A percentile compares a stretch with the other conserved stretches of the same genome.
These are phyloP conservation scores for Cydonia oblonga DNA, from an alignment of 331 rosid genomes.

Conservation along the genomic window DNA sequence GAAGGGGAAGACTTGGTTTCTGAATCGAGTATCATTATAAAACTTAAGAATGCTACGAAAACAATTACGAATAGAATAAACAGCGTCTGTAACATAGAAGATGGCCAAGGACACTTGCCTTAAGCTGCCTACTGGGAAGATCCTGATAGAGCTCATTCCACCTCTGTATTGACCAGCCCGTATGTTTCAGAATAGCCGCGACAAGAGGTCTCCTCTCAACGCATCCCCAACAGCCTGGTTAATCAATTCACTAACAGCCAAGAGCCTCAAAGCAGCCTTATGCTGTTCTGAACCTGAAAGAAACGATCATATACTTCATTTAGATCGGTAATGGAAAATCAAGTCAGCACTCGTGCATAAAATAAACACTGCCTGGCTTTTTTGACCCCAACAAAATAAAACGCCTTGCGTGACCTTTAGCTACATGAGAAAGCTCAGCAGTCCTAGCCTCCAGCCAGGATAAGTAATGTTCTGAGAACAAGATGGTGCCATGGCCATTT, in stretches of 20 bases:
- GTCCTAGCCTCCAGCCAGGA: constrained; percentile 39
- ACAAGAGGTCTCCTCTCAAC: constrained; percentile 72
- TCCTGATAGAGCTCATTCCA: constrained; percentile 83
- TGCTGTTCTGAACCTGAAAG: constrained; percentile 50
- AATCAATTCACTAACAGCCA: constrained; percentile 63
- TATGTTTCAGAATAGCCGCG: constrained; percentile 62
- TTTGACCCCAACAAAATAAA: too few relatives aligned
- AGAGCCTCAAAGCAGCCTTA: constrained; percentile 66
- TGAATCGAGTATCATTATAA: too few relatives aligned
- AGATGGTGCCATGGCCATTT: constrained; percentile 89
- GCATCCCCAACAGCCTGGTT: constrained; percentile 97
- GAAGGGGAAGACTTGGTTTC: neutral
- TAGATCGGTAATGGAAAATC: neutral
- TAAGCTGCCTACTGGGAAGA: constrained; percentile 88
- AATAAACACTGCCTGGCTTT: neutral
- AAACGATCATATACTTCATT: constrained; percentile 8
- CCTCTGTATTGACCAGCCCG: constrained; percentile 64
- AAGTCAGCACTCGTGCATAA: constrained; percentile 6
- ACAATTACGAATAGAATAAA: neutral
- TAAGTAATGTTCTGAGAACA: constrained; percentile 62
- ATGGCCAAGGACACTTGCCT: constrained; percentile 33
- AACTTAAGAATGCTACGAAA: neutral
- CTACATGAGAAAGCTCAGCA: constrained; percentile 30
- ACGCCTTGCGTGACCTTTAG: constrained; percentile 31
- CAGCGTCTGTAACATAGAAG: neutral